These are phyloP conservation scores for Lactarius hengduanensis DNA, from an alignment of 768 basidiomycete genomes.

Conservation along the genomic window DNA sequence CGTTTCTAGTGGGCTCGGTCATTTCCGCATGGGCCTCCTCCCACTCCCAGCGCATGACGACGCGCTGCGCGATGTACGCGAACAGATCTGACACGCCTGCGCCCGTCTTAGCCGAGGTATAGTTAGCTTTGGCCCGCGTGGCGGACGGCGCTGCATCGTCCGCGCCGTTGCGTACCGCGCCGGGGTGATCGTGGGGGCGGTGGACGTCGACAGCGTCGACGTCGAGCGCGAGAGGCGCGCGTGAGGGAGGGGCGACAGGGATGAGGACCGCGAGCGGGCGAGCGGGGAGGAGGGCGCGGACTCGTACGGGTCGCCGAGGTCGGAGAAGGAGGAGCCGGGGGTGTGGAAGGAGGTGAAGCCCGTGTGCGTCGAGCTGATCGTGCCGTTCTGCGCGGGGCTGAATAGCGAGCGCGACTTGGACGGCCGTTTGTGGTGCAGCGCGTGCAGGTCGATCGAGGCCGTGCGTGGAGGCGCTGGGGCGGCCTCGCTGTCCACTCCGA, in stretches of 20 bases:
- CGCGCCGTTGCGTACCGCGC: constrained; percentile 25
- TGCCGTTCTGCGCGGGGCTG: constrained; percentile 42
- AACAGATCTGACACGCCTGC: constrained; percentile 72
- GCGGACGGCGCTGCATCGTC: constrained; percentile 38
- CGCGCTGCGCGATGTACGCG: constrained; percentile 66
- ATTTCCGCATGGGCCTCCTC: constrained; percentile 54
- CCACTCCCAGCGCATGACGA: constrained; percentile 62
- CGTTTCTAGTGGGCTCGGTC: constrained; percentile 39
- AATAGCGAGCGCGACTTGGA: constrained; percentile 48
- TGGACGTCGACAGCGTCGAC: constrained; percentile 27
- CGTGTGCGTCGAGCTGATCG: constrained; percentile 57
- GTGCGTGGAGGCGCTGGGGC: constrained; percentile 30
- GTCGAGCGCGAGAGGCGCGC: constrained; percentile 23
- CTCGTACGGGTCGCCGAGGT: constrained; percentile 45
- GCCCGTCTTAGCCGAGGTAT: constrained; percentile 78
- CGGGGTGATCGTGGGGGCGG: constrained; percentile 32
- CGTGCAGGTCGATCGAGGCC: constrained; percentile 36
- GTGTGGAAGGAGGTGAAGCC: constrained; percentile 70
- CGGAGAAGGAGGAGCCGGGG: constrained; percentile 73
- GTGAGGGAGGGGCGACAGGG: constrained; percentile 28
- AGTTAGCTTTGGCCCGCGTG: constrained; percentile 61
- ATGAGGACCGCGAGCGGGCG: constrained; percentile 35
- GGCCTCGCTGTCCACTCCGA: constrained; percentile 26
- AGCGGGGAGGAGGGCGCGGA: constrained; percentile 60
- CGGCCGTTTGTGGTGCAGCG: constrained; percentile 34